Conservation (phyloP, 805 yeast genomes). For the Metschnikowia proteae region DNA sequence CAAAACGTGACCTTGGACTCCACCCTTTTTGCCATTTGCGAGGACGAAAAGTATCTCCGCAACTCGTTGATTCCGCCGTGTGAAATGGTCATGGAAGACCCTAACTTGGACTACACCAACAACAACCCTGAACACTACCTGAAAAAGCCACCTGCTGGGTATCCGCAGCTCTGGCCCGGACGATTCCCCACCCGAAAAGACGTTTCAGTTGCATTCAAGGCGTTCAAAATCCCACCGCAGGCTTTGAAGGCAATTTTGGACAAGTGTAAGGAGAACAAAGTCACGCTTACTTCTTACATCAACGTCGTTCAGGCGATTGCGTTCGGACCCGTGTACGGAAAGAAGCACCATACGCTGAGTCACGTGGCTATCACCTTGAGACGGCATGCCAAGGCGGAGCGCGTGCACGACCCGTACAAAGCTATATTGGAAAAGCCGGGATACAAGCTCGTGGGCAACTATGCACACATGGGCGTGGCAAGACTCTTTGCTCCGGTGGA, state of each 20-base stretch:
- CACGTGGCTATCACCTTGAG: conserved; percentile 35
- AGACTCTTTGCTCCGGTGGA: conserved; percentile 29
- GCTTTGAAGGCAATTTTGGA: conserved; percentile 23
- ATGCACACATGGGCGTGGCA: conserved; percentile 32
- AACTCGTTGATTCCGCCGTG: conserved; percentile 35
- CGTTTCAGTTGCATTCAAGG: conserved; percentile 23
- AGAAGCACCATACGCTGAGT: conserved; percentile 21
- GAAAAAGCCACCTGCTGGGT: conserved; percentile 19
- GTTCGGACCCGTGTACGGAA: conserved; percentile 28
- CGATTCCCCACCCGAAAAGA: conserved; percentile 20
- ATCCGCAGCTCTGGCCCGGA: conserved; percentile 30
- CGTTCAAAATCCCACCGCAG: conserved; percentile 24
- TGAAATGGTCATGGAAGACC: conserved; percentile 28
- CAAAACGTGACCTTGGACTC: conserved; percentile 4
- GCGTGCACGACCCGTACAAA: conserved; percentile 16
- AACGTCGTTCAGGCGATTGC: conserved; percentile 24
- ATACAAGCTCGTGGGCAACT: conserved; percentile 30
- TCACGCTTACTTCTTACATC: conserved; percentile 33
- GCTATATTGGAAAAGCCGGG: conserved; percentile 15
- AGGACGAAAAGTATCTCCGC: conserved; percentile 21
- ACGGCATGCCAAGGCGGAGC: conserved; percentile 17
- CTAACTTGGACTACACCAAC: conserved; percentile 24
- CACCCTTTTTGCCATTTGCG: conserved; percentile 21
- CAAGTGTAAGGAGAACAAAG: conserved; percentile 27
- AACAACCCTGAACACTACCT: conserved; percentile 25